Evolutionary conservation across 2,329 filamentous ascomycete genomes (phyloP), one percentile per base, ranked within the genome.

Genomic region (Fusarium keratoplasticum): DNA sequence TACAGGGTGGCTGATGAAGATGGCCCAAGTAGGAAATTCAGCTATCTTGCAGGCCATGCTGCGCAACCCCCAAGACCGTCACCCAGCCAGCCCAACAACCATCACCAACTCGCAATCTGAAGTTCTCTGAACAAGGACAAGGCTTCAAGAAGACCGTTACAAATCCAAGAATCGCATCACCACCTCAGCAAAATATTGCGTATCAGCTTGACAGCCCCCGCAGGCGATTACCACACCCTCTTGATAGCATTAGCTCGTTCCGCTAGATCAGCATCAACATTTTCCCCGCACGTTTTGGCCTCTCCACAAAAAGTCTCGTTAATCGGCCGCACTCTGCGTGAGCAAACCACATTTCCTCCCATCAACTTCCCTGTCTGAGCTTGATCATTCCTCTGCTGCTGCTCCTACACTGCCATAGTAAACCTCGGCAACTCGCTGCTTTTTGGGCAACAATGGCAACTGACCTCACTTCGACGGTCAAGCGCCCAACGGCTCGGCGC

Each of bases 401-500:
- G 3, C 11, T 42, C 40, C 11, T 42, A 14, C 6, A 6, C 27
- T 27, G 27, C 6, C 1, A 27, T 27, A 27, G 27, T 27, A 27
- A 27, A 27, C 27, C 27, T 52, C 47, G 47, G 47, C 16, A 52
- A 52, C 47, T 52, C 47, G 5, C 25, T 29, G 18, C 47, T 5
- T 2, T 31, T 72, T 6, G n/a, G 62, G 70, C 5, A 72, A 70
- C 20, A 66, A 76, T 76, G 73, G 5, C 61, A 6, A 61, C 40
- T 3, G 9, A 40, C n/a, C 38, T 59, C n/a, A 31, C 42, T 13
- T 52, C 50, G 25, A 6, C 27, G 3, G 50, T 50, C 6, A 76
- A 40, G 2, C 66, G 71, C 8, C 52, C 75, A 6, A 77, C 75
- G 2, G 75, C 75, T 6, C 63, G 75, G 10, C 71, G 75, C 14